These are phyloP conservation scores for Naematelia aurantialba DNA, from an alignment of 768 basidiomycete species.

Conservation along the genomic window DNA sequence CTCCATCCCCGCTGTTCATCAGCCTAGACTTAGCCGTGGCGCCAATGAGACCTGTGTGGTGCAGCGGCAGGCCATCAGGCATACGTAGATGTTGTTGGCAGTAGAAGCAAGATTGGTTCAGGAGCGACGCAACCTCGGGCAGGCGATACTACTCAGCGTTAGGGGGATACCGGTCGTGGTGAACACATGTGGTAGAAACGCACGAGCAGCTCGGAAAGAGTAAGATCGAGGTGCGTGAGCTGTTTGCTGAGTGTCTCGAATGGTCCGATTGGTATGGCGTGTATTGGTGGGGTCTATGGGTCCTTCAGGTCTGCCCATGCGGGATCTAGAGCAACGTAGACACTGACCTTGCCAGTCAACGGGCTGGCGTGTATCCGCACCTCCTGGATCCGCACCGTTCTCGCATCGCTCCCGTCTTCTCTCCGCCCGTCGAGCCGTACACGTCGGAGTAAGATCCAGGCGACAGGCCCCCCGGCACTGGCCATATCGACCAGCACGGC, in stretches of 20 bases:
- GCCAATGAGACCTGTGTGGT: slow-evolving; percentile 6
- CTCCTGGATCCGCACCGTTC: not conserved
- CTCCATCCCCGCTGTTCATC: not conserved
- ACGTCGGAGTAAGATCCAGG: not conserved
- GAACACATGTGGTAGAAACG: not conserved
- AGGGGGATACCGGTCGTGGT: not conserved
- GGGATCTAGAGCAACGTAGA: not conserved
- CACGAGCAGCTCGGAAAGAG: slow-evolving; percentile 13
- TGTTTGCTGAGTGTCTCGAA: slow-evolving; percentile 2
- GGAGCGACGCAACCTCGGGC: not conserved
- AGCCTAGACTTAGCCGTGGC: slow-evolving; percentile 2
- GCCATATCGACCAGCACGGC: not conserved
- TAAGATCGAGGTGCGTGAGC: slow-evolving; percentile 11
- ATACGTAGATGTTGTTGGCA: slow-evolving; percentile 11
- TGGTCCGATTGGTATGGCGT: slow-evolving; percentile 4
- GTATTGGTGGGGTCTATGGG: slow-evolving; percentile 1
- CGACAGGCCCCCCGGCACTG: not conserved
- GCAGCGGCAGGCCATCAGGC: slow-evolving; percentile 15
- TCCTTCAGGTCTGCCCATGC: not conserved
- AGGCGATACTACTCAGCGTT: slow-evolving; percentile 9
- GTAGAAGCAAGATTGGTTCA: slow-evolving; percentile 17
- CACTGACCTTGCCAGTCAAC: not conserved
- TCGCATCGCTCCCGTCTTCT: not conserved
- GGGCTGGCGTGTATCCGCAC: not conserved
- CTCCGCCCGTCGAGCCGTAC: not conserved